Evolutionary conservation across 1,139 yeast genomes (phyloP), one percentile per base, ranked within the genome.

Genomic region (Blastobotrys aristatus): DNA sequence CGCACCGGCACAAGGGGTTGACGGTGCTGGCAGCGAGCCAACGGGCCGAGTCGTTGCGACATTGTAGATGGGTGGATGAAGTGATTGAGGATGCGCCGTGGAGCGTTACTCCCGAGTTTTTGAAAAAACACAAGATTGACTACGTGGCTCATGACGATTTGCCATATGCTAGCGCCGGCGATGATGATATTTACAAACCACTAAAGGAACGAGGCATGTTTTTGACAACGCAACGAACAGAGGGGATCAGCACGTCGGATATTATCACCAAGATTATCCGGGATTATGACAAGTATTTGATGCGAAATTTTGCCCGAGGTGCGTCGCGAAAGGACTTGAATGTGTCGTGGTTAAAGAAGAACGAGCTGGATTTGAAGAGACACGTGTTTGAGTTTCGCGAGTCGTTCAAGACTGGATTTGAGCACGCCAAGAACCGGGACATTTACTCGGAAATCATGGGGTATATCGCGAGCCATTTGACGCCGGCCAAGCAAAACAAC

Each of bases 81-180:
- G 97, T 92, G 20, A 75, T 92, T 46, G 89, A 92, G 24, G 74
- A 86, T 65, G 96, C 97, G 1, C 98, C 98, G 10, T 92, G 98
- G 98, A 79, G 85, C 59, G 92, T 92, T 27, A 85, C 92, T 2
- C 79, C 89, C 45, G 89, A 84, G 43, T 92, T 92, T 60, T 69
- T 92, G 54, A 72, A 72, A 47, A 69, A 84, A 59, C 96, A 92
- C 68, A 72, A 81, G 48, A 88, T 92, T 56, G 98, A 92, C 66
- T 92, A 88, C 62, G 97, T 92, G 50, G 98, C 98, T 3, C 98
- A 92, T 67, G 98, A 92, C 68, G 98, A 92, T 66, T 72, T 89
- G 55, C 98, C 98, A 0, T 92, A 92, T 65, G 96, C 88, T 0
- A 82, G 94, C 26, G 80, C 79, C 14, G 96, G 84, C 52, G 75